These are phyloP conservation scores for Solanum sparsipilum DNA, from an alignment of 257 asterid genomes.

Conservation along the genomic window DNA sequence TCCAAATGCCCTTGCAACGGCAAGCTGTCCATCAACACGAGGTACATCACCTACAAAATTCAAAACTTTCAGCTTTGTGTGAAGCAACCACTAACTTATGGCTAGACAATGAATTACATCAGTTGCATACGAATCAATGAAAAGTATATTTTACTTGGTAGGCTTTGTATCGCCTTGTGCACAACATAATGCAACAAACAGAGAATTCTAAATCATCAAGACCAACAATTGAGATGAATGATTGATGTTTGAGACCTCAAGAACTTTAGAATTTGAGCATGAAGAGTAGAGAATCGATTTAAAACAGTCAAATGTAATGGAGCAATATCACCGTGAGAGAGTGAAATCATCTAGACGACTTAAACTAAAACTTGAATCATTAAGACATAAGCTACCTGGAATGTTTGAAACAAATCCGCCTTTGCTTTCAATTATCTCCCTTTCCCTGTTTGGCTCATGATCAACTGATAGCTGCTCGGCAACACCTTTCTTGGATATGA, in stretches of 20 bases:
- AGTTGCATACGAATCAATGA: background rate
- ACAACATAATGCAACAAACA: background rate
- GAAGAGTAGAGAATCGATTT: background rate
- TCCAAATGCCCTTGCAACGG: slow-evolving; percentile 94
- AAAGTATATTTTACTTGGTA: background rate
- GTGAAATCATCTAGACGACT: background rate
- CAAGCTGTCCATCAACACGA: slow-evolving; percentile 90
- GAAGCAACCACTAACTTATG: background rate
- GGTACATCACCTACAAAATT: slow-evolving; percentile 68
- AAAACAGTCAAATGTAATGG: background rate
- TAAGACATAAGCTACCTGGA: slow-evolving; percentile 40
- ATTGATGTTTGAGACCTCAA: background rate
- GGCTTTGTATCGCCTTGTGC: background rate
- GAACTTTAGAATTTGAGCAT: background rate
- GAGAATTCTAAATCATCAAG: background rate
- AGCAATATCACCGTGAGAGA: background rate
- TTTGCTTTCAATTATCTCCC: slow-evolving; percentile 65
- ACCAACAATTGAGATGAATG: background rate
- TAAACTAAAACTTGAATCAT: background rate
- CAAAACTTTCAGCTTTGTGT: background rate
- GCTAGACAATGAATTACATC: background rate
- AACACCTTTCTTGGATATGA: slow-evolving; percentile 49
- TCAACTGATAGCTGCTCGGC: slow-evolving; percentile 81
- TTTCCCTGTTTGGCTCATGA: slow-evolving; percentile 82
- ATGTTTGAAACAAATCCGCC: slow-evolving; percentile 88